Evolutionary conservation across 768 basidiomycete species (phyloP), one percentile per base, ranked within the genome.

Genomic region (Calocybe indica): DNA sequence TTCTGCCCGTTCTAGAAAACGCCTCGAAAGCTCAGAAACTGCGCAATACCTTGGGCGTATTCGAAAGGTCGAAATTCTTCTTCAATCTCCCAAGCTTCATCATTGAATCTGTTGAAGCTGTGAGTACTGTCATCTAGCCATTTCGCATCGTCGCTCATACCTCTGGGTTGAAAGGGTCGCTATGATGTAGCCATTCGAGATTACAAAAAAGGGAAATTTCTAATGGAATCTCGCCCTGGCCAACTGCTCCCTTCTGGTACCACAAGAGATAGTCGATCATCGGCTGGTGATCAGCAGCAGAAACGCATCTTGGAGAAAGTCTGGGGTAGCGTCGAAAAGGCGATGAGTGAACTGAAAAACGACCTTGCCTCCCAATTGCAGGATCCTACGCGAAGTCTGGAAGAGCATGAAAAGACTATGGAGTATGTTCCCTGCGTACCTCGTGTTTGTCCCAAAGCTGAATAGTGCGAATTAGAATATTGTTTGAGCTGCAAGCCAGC

Each of bases 21-120:
- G 83, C 93, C 3, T 84, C 90, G 31, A 98, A 97, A 61, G 92
- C 95, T 10, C 84, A 92, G 59, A 91, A 93, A 63, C 71, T 99
- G 4, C 84, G 90, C 34, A 90, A 88, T 0, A 97, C 96, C 0
- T 79, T 98, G 5, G 87, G 91, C 32, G 91, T 98, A 13, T 97
- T 99, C 54, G 95, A 98, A 56, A 79, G 92, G 37, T 94, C 91
- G 43, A 95, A 94, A 58, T 99, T 97, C 76, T 91, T 98, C 66
- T 98, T 98, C 77, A 97, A 95, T 58, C 76, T 99, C n/a, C 95
- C 96, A 0, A 85, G 87, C 30, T 84, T 86, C 40, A 80, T 99
- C 15, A 76, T 88, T 15, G 95, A 94, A 60, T 85, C 79, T 12
- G 87, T 98, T 45, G 88, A 95, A 62, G 85, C 85, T 48, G 93